These are phyloP conservation scores for Physcomitrellopsis africana DNA, from an alignment of 225 moss, liverwort and hornwort species.

Conservation along the genomic window DNA sequence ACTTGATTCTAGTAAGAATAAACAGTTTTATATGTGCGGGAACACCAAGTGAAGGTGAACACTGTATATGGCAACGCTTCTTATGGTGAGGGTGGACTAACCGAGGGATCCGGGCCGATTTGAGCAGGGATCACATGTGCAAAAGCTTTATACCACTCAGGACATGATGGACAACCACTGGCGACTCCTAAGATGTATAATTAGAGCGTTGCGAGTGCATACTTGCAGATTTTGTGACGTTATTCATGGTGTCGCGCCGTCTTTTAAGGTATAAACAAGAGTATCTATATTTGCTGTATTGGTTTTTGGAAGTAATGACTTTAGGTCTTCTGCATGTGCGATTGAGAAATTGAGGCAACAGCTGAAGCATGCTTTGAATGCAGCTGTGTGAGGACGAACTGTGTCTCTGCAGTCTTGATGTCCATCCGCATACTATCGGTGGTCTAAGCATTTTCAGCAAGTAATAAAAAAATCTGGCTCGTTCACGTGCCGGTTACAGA, in stretches of 20 bases:
- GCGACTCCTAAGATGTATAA: neutral
- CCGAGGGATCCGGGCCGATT: constrained; percentile 11
- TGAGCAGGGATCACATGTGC: constrained; percentile 43
- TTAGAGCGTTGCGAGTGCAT: constrained; percentile 25
- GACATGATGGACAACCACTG: constrained; percentile 5
- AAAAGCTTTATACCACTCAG: constrained; percentile 29
- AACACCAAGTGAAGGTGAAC: constrained; percentile 4
- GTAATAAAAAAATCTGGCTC: no score
- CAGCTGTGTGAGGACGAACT: constrained; percentile 69
- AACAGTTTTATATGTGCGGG: neutral
- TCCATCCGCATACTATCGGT: constrained; percentile 35
- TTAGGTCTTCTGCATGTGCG: neutral
- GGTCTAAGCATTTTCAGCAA: no score
- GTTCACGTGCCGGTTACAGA: no score
- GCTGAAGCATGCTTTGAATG: constrained; percentile 9
- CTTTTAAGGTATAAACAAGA: constrained; percentile 37
- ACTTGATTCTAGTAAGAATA: neutral
- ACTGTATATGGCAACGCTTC: neutral
- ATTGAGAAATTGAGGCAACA: neutral
- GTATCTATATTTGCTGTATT: neutral
- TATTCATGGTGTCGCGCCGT: constrained; percentile 51
- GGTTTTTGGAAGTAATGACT: constrained; percentile 11
- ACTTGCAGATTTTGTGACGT: constrained; percentile 60
- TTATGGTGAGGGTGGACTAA: constrained; percentile 16
- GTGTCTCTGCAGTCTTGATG: constrained; percentile 63